Percentiles rank a stretch among this genome's conserved stretches.
phyloP scores from a whole-genome alignment of 805 yeast genomes.

The Vanderwaltozyma tropicalis region DNA sequence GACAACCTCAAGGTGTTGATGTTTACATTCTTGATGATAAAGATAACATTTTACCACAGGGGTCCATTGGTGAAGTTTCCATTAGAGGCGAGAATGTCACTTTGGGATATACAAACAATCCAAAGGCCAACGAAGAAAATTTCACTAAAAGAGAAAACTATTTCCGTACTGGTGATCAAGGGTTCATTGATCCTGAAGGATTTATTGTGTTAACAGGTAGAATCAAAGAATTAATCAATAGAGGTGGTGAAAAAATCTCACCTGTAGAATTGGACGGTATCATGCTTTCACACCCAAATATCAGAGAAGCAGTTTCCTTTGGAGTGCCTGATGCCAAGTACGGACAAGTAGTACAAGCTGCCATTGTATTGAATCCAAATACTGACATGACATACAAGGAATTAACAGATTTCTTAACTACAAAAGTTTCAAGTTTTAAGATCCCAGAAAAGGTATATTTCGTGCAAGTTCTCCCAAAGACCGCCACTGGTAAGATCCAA shows the following conservation, averaged over 20 bases:
- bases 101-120: conserved; percentile 60
- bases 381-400: conserved; percentile 33
- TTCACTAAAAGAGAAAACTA: conserved; percentile 46
- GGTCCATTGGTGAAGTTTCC: conserved; percentile 57
- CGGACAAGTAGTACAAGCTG: conserved; percentile 65
- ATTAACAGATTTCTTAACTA: conserved; percentile 35
- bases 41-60: conserved; percentile 39
- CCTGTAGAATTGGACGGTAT: conserved; percentile 61
- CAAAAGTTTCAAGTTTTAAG: conserved; percentile 46
- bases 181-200: conserved; percentile 48
- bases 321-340: conserved; percentile 58
- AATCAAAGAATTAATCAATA: conserved; percentile 61
- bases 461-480: conserved; percentile 56
- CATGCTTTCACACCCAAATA: conserved; percentile 49
- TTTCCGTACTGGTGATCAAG: conserved; percentile 77
- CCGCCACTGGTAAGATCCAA: conserved; percentile 72
- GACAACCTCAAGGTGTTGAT: conserved; percentile 61
- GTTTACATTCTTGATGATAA: conserved; percentile 44
- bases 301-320: conserved; percentile 60
- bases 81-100: conserved; percentile 62
- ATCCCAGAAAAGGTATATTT: conserved; percentile 49
- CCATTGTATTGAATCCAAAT: conserved; percentile 44
- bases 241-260: conserved; percentile 71
- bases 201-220: conserved; percentile 57
- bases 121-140: conserved; percentile 57